Evolutionary conservation across 1,139 yeast species (phyloP), one percentile per base, ranked within the genome.

Genomic region (Hyphopichia wangnamkhiaoensis): DNA sequence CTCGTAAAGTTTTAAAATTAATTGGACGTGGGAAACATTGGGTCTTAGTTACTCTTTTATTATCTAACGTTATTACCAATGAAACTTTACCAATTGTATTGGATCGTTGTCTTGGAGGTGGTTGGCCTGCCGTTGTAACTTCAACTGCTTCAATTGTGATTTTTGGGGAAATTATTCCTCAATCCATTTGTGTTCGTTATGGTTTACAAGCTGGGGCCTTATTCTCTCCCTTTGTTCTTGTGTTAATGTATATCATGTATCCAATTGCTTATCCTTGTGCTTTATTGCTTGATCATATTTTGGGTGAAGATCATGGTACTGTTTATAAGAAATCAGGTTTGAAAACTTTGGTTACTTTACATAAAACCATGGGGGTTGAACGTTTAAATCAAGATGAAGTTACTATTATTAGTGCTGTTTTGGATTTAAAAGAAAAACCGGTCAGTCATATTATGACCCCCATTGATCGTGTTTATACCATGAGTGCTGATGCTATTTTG

Each of bases 251-350:
- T 61, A 36, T 83, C 37, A 81, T 90, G 88, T 90, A 86, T 59
- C 98, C 98, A 0, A 73, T 93, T 34, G 96, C 98, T 1, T 89
- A 88, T 56, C 98, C 98, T 1, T 82, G 85, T 45, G 94, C 98
- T 1, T 54, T 80, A 49, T 69, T 93, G 35, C 73, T 93, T 50
- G 98, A 93, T 62, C 76, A 79, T 52, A 75, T 84, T 35, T 72
- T 93, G 35, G 98, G 98, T 38, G 96, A 93, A 63, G 96, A 90
- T 62, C 98, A 93, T 61, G 98, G 98, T 21, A 90, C 96, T 1
- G 82, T 91, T 34, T 93, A 93, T 65, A 89, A 89, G 59, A 88
- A 89, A 59, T 86, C 93, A 3, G 98, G 98, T 1, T 77, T 93
- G 53, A 93, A 93, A 65, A 87, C 97, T 3, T 74, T 93, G 55